Evolutionary conservation across 2,329 filamentous ascomycete species (phyloP), one percentile per base, ranked within the genome.

Genomic region (Leptographium lundbergii): DNA sequence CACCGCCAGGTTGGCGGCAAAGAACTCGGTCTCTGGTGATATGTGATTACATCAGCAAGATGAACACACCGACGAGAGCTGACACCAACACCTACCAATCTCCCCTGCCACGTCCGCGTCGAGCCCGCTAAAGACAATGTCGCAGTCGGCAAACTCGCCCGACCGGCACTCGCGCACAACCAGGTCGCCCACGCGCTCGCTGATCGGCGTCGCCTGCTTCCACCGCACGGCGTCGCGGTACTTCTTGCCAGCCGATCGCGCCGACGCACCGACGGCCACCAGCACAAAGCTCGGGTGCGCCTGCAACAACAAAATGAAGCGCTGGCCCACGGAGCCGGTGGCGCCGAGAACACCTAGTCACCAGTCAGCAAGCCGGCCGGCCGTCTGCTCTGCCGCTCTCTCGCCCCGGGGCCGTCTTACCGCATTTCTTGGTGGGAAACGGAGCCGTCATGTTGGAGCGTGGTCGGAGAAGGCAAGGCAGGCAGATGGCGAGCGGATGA

Each of bases 141-240:
- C 92, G 73, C 94, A 96, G 70, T 95, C 91, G 62, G 78, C 74
- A 71, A 96, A 97, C 67, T 92, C 82, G 65, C 84, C 82, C 0
- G 94, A 83, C 68, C 77, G 86, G 77, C 94, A 97, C 69, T 89
- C 86, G 69, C 89, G 87, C 59, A 97, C 88, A 6, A 95, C 81
- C 66, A 97, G 78, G 64, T 91, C 86, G 65, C 84, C 89, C 60
- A 95, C 78, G 25, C 58, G 63, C 63, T 85, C 78, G 51, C 86
- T 86, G 81, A 96, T 95, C 58, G 90, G 88, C 59, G 82, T 76
- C 11, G 88, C 81, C 76, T 97, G 92, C 79, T 96, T 96, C 94
- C 94, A 97, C 67, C 84, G 84, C 63, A 95, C 91, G 47, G 91
- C 92, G 81, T 96, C 90, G 73, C 86, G 87, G 79, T 97, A 97